phyloP scores from a whole-genome alignment of 139 green algal species.

The Closterium sp. region DNA sequence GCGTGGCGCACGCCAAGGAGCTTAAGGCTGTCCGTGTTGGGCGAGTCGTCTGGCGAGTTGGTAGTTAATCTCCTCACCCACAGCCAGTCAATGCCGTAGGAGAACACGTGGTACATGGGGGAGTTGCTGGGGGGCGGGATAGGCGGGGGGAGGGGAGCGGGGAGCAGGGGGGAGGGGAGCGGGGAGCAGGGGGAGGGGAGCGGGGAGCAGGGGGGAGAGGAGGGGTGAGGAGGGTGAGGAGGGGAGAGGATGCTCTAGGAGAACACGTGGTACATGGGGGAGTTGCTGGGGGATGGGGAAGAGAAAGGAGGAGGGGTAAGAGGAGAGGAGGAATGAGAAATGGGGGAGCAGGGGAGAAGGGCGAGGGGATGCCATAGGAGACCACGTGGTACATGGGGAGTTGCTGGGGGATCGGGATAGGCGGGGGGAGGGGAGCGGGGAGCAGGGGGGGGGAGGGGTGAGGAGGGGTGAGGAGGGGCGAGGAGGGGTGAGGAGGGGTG shows the following conservation, averaged over 20 bases:
- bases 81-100: background rate
- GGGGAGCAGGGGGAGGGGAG: too few species aligned
- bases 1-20: background rate
- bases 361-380: background rate
- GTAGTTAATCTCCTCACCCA: background rate
- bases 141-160: background rate
- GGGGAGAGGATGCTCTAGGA: too few species aligned
- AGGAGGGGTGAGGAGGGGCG: too few species aligned
- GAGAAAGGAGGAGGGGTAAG: background rate
- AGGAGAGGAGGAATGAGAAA: too few species aligned
- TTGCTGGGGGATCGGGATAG: background rate
- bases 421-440: background rate
- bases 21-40: background rate
- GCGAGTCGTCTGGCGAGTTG: background rate
- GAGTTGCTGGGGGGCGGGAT: background rate
- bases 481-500: too few species aligned
- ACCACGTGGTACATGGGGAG: background rate
- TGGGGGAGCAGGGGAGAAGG: too few species aligned
- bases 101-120: conserved; percentile 1
- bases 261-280: background rate
- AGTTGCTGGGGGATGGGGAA: background rate
- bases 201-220: too few species aligned
- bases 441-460: too few species aligned
- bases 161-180: too few species aligned
- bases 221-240: too few species aligned